Evolutionary conservation across 2,329 filamentous ascomycete genomes (phyloP).

Genomic region (Cladosporium velox): DNA sequence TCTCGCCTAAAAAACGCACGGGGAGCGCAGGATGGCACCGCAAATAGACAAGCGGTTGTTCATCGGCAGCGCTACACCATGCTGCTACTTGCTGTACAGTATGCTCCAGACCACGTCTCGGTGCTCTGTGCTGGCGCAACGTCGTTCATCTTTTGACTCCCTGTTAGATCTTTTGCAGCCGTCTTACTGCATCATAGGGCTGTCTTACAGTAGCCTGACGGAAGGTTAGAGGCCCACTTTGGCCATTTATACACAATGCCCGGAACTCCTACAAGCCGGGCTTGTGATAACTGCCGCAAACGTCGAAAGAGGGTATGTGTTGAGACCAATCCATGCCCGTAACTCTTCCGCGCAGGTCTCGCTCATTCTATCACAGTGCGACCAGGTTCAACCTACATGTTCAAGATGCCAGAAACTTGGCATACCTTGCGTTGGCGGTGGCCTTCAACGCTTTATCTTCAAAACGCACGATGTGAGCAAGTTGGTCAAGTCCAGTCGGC

Average conservation of each 20-base stretch:
- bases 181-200: background rate
- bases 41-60: background rate
- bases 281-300: background rate
- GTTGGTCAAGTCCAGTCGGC: background rate
- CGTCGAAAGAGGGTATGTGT: slow-evolving; percentile 1
- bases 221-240: background rate
- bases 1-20: background rate
- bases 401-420: background rate
- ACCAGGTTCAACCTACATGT: background rate
- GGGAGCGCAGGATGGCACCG: background rate
- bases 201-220: background rate
- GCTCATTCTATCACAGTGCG: background rate
- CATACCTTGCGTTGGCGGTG: background rate
- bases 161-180: background rate
- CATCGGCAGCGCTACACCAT: background rate
- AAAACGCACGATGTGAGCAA: background rate
- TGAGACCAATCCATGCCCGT: background rate
- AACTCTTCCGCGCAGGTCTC: background rate
- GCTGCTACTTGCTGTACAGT: background rate
- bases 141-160: background rate
- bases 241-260: background rate
- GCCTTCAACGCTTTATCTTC: background rate
- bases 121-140: background rate
- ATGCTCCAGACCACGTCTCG: background rate
- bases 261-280: background rate